Conservation (phyloP, 2,329 filamentous ascomycete genomes). For the Fusarium burgessii region DNA sequence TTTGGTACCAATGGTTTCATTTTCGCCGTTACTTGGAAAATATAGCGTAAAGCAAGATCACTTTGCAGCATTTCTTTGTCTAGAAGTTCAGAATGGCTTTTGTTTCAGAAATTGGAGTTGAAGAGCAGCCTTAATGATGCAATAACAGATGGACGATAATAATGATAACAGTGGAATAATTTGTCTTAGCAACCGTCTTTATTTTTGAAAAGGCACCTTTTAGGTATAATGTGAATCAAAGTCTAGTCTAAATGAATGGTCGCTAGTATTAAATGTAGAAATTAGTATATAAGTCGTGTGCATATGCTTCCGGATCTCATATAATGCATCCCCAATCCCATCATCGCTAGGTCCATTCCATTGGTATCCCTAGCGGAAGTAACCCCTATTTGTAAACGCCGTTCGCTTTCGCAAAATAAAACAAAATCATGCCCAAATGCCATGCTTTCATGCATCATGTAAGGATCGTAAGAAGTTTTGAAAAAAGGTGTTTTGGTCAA, state of each 20-base stretch:
- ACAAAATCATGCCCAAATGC: constrained; percentile 30
- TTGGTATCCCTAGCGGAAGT: constrained; percentile 27
- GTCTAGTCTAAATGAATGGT: constrained; percentile 44
- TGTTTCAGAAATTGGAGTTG: not conserved
- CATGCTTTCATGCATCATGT: constrained; percentile 40
- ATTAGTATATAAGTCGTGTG: constrained; percentile 42
- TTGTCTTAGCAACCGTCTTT: constrained; percentile 10
- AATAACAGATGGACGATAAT: not conserved
- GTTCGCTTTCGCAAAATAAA: constrained; percentile 37
- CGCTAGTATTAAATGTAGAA: constrained; percentile 41
- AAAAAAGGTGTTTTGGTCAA: not conserved
- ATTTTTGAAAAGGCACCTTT: constrained; percentile 18
- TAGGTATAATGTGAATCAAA: constrained; percentile 31
- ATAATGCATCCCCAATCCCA: constrained; percentile 29
- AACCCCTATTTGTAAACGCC: constrained; percentile 32
- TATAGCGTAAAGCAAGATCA: not conserved
- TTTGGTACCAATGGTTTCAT: not conserved
- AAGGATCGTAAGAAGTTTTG: constrained; percentile 42
- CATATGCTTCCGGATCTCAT: constrained; percentile 35
- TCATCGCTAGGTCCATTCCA: constrained; percentile 34
- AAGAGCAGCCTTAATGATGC: not conserved
- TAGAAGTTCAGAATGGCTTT: not conserved
- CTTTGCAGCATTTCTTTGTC: not conserved
- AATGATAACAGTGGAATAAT: not conserved
- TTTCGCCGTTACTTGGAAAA: not conserved